These are phyloP conservation scores for Yarrowia sp. DNA, from an alignment of 805 yeast species.

Conservation along the genomic window DNA sequence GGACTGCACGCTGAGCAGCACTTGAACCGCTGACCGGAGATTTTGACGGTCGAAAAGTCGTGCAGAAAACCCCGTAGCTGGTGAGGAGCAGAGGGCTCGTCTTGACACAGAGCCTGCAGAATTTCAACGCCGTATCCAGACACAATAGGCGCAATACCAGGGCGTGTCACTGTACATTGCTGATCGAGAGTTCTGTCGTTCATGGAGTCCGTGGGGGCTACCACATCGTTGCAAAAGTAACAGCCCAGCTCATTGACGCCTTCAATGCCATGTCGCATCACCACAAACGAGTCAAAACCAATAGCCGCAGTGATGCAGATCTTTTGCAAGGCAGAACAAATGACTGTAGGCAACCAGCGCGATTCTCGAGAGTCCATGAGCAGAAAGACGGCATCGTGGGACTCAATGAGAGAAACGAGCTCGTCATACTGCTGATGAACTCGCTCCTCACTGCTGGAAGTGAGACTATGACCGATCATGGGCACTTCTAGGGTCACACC, in stretches of 20 bases:
- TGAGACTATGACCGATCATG: slow-evolving; percentile 92
- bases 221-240: slow-evolving; percentile 94
- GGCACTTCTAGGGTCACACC: slow-evolving; percentile 83
- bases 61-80: slow-evolving; percentile 88
- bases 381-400: slow-evolving; percentile 79
- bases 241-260: slow-evolving; percentile 67
- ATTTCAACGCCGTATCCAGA: slow-evolving; percentile 38
- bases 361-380: slow-evolving; percentile 95
- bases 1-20: slow-evolving; percentile 88
- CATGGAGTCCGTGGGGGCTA: slow-evolving; percentile 90
- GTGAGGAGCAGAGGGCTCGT: slow-evolving; percentile 61
- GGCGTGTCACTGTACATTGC: slow-evolving; percentile 98
- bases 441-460: slow-evolving; percentile 55
- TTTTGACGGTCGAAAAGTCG: slow-evolving; percentile 65
- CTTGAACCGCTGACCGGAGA: slow-evolving; percentile 74
- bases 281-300: slow-evolving; percentile 92
- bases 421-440: slow-evolving; percentile 61
- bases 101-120: slow-evolving; percentile 47
- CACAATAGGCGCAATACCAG: slow-evolving; percentile 92
- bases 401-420: slow-evolving; percentile 61
- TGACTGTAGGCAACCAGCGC: slow-evolving; percentile 94
- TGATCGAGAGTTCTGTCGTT: slow-evolving; percentile 90
- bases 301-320: slow-evolving; percentile 89
- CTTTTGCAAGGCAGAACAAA: slow-evolving; percentile 71
- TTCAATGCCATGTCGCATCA: slow-evolving; percentile 86